Evolutionary conservation across 495 filamentous ascomycete genomes (phyloP).

Genomic region (Haplographium delicatum): DNA sequence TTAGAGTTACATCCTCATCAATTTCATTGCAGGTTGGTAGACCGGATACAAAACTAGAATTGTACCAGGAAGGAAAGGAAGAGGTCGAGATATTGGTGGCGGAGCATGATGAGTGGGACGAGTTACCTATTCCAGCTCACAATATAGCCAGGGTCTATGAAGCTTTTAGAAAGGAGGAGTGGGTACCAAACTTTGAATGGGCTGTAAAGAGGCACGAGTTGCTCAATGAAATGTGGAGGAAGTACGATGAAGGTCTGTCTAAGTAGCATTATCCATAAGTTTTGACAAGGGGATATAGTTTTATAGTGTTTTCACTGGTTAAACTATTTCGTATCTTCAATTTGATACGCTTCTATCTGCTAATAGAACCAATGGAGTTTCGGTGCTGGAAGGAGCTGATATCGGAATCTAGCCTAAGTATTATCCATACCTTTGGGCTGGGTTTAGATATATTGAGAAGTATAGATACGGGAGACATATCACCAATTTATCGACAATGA

Average conservation of each 20-base stretch:
- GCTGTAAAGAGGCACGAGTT: constrained; percentile 36
- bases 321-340: too few relatives aligned
- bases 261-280: too few relatives aligned
- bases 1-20: constrained; percentile 35
- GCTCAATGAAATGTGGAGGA: constrained; percentile 15
- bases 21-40: constrained; percentile 32
- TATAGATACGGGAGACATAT: too few relatives aligned
- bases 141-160: constrained; percentile 49
- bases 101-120: constrained; percentile 21
- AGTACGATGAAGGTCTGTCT: constrained; percentile 2
- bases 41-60: constrained; percentile 32
- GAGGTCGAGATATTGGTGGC: constrained; percentile 37
- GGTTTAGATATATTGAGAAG: too few relatives aligned
- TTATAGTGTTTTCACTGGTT: too few relatives aligned
- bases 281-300: too few relatives aligned
- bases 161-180: constrained; percentile 35
- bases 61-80: constrained; percentile 38
- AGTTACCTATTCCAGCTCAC: constrained; percentile 28
- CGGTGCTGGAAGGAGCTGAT: too few relatives aligned
- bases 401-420: too few relatives aligned
- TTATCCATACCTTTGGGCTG: too few relatives aligned
- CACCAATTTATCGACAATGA: too few relatives aligned
- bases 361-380: too few relatives aligned
- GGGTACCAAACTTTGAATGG: constrained; percentile 36
- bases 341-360: too few relatives aligned